These are phyloP conservation scores for Ophiostoma ulmi DNA, from an alignment of 2,329 filamentous ascomycete species.

Conservation along the genomic window DNA sequence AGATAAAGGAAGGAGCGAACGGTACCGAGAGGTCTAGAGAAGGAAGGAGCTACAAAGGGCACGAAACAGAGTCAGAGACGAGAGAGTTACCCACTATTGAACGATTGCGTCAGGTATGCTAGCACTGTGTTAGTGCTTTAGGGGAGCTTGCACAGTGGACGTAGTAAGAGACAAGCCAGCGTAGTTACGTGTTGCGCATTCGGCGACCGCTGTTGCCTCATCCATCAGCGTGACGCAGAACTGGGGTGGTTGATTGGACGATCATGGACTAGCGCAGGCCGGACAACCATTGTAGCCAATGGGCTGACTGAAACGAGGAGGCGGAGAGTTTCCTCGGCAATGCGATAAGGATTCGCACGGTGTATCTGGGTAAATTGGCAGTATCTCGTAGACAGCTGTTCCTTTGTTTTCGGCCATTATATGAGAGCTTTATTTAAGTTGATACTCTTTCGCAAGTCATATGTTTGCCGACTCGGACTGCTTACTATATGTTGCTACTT, in stretches of 20 bases:
- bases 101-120: constrained; percentile 17
- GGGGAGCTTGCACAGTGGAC: constrained; percentile 16
- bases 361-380: constrained; percentile 14
- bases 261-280: constrained; percentile 30
- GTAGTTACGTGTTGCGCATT: constrained; percentile 25
- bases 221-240: constrained; percentile 26
- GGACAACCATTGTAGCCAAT: constrained; percentile 28
- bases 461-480: too few relatives aligned
- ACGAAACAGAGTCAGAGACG: constrained; percentile 6
- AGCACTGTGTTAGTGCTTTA: neutral
- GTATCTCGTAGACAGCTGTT: neutral
- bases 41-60: constrained; percentile 8
- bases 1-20: constrained; percentile 29
- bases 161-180: constrained; percentile 10
- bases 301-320: constrained; percentile 27
- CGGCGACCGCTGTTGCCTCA: constrained; percentile 29
- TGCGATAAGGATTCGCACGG: constrained; percentile 30
- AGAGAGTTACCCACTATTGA: constrained; percentile 21
- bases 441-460: neutral
- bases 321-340: constrained; percentile 31
- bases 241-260: constrained; percentile 25
- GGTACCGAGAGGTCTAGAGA: constrained; percentile 18
- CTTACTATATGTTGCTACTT: neutral
- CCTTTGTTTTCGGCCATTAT: neutral
- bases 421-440: neutral